These are phyloP conservation scores for Backusella liffmaniae DNA, from an alignment of 192 early-diverging fungal genomes.

Conservation along the genomic window DNA sequence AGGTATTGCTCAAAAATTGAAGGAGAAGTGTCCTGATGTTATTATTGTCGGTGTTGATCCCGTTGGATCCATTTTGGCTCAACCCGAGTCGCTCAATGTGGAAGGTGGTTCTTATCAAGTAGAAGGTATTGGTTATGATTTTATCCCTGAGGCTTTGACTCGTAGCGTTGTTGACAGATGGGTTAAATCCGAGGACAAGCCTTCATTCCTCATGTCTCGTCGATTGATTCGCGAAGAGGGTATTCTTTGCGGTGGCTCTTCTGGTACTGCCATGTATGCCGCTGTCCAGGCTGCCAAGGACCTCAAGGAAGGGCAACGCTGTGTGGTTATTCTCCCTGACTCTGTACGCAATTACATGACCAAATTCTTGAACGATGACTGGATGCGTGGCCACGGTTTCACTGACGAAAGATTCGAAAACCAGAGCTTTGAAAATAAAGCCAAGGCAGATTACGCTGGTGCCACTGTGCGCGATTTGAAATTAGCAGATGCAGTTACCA, in stretches of 20 bases:
- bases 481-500: slow-evolving; percentile 83
- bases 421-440: slow-evolving; percentile 63
- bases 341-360: slow-evolving; percentile 99
- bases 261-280: slow-evolving; percentile 89
- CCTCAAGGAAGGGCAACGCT: slow-evolving; percentile 84
- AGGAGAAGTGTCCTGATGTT: slow-evolving; percentile 87
- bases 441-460: slow-evolving; percentile 72
- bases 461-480: slow-evolving; percentile 81
- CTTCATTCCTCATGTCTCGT: slow-evolving; percentile 94
- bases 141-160: slow-evolving; percentile 92
- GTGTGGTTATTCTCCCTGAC: slow-evolving; percentile 95
- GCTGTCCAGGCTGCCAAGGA: slow-evolving; percentile 82
- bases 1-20: slow-evolving; percentile 93
- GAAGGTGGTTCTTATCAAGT: slow-evolving; percentile 78
- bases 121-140: slow-evolving; percentile 99
- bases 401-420: slow-evolving; percentile 72
- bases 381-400: slow-evolving; percentile 93
- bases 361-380: slow-evolving; percentile 97
- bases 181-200: slow-evolving; percentile 95
- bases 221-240: slow-evolving; percentile 97
- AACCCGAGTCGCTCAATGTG: slow-evolving; percentile 78
- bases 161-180: slow-evolving; percentile 85
- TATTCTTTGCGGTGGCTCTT: slow-evolving; percentile 94
- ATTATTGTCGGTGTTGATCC: slow-evolving; percentile 96
- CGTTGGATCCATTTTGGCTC: slow-evolving; percentile 92